Conservation (phyloP, 345 rosid genomes). For the Corchorus olitorius region DNA sequence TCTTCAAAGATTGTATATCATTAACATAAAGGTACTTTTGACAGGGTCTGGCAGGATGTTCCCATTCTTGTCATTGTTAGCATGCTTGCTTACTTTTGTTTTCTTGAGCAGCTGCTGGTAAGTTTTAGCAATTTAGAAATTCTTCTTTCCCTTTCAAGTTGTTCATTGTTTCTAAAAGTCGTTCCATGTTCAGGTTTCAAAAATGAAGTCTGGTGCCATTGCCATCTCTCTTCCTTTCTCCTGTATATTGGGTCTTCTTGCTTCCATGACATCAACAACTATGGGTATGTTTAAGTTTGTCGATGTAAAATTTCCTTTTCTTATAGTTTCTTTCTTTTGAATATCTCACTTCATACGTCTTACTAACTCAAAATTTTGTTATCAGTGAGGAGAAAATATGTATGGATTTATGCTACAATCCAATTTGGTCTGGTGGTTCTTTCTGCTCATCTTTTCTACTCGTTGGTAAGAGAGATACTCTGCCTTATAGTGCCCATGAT, state of each 20-base stretch:
- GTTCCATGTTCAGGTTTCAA: conserved; percentile 49
- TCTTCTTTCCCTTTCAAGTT: conserved; percentile 5
- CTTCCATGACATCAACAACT: conserved; percentile 91
- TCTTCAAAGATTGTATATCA: neutral
- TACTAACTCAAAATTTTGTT: conserved; percentile 21
- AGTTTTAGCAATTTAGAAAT: conserved; percentile 24
- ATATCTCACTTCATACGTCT: neutral
- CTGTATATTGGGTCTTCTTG: conserved; percentile 85
- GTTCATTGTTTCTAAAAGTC: conserved; percentile 10
- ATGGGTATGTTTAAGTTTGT: conserved; percentile 61
- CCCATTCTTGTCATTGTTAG: conserved; percentile 88
- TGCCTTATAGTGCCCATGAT: neutral
- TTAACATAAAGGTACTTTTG: conserved; percentile 10
- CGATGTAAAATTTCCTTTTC: neutral
- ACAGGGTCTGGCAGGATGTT: conserved; percentile 97
- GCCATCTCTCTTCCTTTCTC: conserved; percentile 95
- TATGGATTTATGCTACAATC: conserved; percentile 71
- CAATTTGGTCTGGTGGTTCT: conserved; percentile 75
- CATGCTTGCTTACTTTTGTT: conserved; percentile 98
- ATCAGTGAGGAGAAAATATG: conserved; percentile 61
- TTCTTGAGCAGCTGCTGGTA: conserved; percentile 95
- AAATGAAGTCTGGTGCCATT: conserved; percentile 84
- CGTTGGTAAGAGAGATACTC: conserved; percentile 51
- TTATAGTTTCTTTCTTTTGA: neutral
- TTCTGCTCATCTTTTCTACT: conserved; percentile 72